Evolutionary conservation across 2,329 filamentous ascomycete genomes (phyloP), one percentile per base, ranked within the genome.

Genomic region (Rutstroemia sp.): DNA sequence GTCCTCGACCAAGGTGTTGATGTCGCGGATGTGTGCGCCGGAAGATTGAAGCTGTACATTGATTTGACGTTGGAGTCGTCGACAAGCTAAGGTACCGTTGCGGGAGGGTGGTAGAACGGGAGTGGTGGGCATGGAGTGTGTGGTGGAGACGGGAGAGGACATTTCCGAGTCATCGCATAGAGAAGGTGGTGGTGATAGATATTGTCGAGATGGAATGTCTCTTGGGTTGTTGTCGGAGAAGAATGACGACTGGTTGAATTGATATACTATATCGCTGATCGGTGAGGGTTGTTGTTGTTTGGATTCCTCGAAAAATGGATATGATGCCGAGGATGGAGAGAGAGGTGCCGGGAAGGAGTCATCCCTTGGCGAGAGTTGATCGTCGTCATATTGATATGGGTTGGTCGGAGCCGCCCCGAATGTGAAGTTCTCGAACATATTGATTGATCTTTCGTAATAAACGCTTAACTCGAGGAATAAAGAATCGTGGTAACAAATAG

Each of bases 31-130:
- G 9, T 61, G 59, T 12, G 48, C 16, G 10, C 27, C 48, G 21
- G 50, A 59, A 30, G 36, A 54, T 40, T 59, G 59, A 5, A 61
- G 55, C 34, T 61, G 57, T 4, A 57, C 47, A 25, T 61, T 59
- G 14, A 61, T 14, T 30, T 61, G 59, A 16, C 59, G 55, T 45
- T 60, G 59, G 10, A 56, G 46, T 25, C 59, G 48, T 7, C 59
- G 54, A 34, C 55, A 58, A n/a, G 56, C 45, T 44, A 46, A 25
- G 3, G 53, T 19, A 4, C 45, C 48, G 2, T n/a, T 39, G 2
- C 46, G 25, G 8, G 40, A 30, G 9, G 53, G 53, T 19, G 52
- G 34, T 9, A 46, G 47, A 34, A 36, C 36, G 12, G 54, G 54
- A 25, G 48, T 52, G 16, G 30, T 52, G 8, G 54, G 48, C 14